These are phyloP conservation scores for Athelia psychrophila DNA, from an alignment of 1,284 basidiomycete genomes.

Conservation along the genomic window DNA sequence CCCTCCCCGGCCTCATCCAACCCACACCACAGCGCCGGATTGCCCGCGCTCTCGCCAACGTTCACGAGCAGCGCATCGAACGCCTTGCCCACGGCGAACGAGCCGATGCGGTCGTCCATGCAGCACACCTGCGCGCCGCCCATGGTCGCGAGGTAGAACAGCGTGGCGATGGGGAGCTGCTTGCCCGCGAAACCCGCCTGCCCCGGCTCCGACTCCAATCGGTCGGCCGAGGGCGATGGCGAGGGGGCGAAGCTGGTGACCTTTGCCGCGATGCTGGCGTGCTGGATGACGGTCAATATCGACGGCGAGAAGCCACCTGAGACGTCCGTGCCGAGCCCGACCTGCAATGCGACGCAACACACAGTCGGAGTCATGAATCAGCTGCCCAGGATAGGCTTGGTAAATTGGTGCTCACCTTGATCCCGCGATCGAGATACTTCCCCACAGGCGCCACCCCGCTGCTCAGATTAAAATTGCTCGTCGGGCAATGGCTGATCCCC, in stretches of 20 bases:
- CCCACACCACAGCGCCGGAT: slow-evolving; percentile 62
- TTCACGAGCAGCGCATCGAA: slow-evolving; percentile 87
- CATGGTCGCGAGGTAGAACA: slow-evolving; percentile 89
- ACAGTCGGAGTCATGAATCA: background rate
- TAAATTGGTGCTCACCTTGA: slow-evolving; percentile 62
- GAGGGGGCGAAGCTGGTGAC: slow-evolving; percentile 31
- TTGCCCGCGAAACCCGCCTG: slow-evolving; percentile 65
- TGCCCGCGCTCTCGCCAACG: slow-evolving; percentile 47
- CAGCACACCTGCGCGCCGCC: slow-evolving; percentile 89
- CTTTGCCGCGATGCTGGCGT: slow-evolving; percentile 84
- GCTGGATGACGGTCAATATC: slow-evolving; percentile 80
- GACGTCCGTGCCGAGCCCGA: slow-evolving; percentile 89
- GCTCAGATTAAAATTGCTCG: slow-evolving; percentile 87
- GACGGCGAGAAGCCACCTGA: slow-evolving; percentile 88
- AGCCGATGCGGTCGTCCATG: slow-evolving; percentile 72
- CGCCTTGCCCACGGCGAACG: slow-evolving; percentile 77
- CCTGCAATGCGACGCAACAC: too few relatives aligned
- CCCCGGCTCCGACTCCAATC: too few relatives aligned
- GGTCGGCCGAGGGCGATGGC: slow-evolving; percentile 7
- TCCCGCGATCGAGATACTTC: slow-evolving; percentile 75
- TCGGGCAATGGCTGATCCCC: slow-evolving; percentile 92
- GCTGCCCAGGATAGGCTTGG: background rate
- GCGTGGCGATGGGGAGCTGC: slow-evolving; percentile 71
- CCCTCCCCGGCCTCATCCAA: slow-evolving; percentile 20
- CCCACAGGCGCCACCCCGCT: slow-evolving; percentile 84